These are phyloP conservation scores for Botrytis fragariae DNA, from an alignment of 2,329 filamentous ascomycete species.

Conservation along the genomic window DNA sequence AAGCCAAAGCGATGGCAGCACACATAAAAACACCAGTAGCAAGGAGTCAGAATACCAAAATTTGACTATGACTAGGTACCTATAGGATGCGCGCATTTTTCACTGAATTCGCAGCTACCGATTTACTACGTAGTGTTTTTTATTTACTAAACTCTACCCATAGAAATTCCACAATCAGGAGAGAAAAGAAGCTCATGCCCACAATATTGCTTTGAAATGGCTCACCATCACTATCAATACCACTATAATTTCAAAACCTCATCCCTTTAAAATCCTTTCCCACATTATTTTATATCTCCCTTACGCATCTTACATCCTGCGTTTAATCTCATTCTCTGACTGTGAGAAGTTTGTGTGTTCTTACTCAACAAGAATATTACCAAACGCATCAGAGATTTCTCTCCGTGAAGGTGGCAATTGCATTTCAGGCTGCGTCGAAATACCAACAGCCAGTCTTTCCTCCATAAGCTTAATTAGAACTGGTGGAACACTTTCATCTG, in stretches of 20 bases:
- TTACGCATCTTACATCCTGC: not conserved
- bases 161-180: not conserved
- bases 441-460: slow-evolving; percentile 64
- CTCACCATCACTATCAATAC: not conserved
- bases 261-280: not conserved
- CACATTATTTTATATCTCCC: not conserved
- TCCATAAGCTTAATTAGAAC: slow-evolving; percentile 85
- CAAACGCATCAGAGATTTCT: slow-evolving; percentile 38
- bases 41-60: not conserved
- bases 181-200: not conserved
- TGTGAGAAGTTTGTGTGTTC: not conserved
- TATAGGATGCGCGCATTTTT: not conserved
- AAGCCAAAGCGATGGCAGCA: not conserved
- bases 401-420: slow-evolving; percentile 31
- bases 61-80: not conserved
- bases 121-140: not conserved
- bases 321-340: not conserved
- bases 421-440: slow-evolving; percentile 30
- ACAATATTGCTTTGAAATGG: not conserved
- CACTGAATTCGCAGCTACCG: not conserved
- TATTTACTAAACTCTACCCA: not conserved
- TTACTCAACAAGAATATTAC: slow-evolving; percentile 34
- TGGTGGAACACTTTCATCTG: slow-evolving; percentile 82
- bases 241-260: not conserved
- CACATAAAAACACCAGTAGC: not conserved